Conservation (phyloP, 2,329 filamentous ascomycete genomes). For the Colletotrichum endophyticum region DNA sequence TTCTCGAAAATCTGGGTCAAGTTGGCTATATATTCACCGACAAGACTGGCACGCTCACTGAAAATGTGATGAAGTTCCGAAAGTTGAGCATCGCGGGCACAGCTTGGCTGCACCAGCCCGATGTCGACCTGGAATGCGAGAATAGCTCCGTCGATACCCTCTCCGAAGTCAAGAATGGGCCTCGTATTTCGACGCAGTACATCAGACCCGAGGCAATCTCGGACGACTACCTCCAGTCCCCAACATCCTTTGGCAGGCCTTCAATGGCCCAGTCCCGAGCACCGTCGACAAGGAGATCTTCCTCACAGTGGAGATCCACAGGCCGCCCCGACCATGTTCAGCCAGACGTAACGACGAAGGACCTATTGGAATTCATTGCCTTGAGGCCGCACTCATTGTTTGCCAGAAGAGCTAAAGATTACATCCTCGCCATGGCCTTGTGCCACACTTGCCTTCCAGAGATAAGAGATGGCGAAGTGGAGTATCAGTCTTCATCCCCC, state of each 20-base stretch:
- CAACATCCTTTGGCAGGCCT: conserved; percentile 11
- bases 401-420: conserved; percentile 79
- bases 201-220: neutral
- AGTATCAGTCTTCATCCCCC: conserved; percentile 87
- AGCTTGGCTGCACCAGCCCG: conserved; percentile 84
- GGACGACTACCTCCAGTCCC: conserved; percentile 1
- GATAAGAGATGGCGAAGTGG: conserved; percentile 70
- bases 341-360: conserved; percentile 68
- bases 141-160: neutral
- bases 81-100: conserved; percentile 90
- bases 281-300: conserved; percentile 45
- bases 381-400: conserved; percentile 78
- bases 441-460: conserved; percentile 94
- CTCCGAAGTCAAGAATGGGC: neutral
- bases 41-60: conserved; percentile 92
- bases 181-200: neutral
- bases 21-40: conserved; percentile 91
- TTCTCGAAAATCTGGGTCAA: conserved; percentile 92
- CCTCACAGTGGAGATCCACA: conserved; percentile 55
- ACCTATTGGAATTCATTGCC: conserved; percentile 80
- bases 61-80: conserved; percentile 95
- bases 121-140: conserved; percentile 54
- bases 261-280: conserved; percentile 28
- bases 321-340: conserved; percentile 54
- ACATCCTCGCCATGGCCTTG: conserved; percentile 82